phyloP scores from a whole-genome alignment of 108 stramenopile genomes.

The Skeletonema costatum region DNA sequence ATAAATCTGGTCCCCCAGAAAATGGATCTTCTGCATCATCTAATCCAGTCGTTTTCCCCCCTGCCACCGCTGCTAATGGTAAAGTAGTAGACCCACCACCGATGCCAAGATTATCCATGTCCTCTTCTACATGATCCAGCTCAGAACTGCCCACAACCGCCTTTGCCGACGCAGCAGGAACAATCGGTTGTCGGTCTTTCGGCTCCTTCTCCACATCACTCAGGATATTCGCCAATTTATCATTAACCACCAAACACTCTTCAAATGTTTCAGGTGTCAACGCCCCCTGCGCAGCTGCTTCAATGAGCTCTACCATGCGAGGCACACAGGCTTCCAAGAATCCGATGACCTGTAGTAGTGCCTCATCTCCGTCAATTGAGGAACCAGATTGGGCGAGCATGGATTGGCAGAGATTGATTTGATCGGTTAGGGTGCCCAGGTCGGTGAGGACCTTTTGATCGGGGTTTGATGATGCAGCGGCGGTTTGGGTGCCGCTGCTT shows the following conservation, averaged over 20 bases:
- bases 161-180: constrained; percentile 15
- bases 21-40: constrained; percentile 28
- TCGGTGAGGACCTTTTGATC: constrained; percentile 74
- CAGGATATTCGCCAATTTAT: constrained; percentile 66
- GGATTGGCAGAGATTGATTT: constrained; percentile 70
- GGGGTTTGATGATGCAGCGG: constrained; percentile 17
- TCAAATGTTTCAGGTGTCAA: constrained; percentile 66
- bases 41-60: constrained; percentile 26
- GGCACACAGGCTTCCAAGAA: constrained; percentile 87
- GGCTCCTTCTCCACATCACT: constrained; percentile 43
- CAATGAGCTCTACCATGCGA: constrained; percentile 85
- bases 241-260: constrained; percentile 76
- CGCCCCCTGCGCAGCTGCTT: constrained; percentile 64
- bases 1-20: constrained; percentile 18
- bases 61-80: neutral
- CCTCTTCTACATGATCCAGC: neutral
- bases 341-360: constrained; percentile 69
- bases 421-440: constrained; percentile 60
- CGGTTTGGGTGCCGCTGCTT: neutral
- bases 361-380: constrained; percentile 54
- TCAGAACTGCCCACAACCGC: neutral
- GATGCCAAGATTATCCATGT: constrained; percentile 19
- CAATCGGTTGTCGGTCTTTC: constrained; percentile 17
- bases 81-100: neutral
- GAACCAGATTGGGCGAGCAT: constrained; percentile 50